These are phyloP conservation scores for Syncephalis plumigaleata DNA, from an alignment of 371 early-diverging fungal genomes.

Conservation along the genomic window DNA sequence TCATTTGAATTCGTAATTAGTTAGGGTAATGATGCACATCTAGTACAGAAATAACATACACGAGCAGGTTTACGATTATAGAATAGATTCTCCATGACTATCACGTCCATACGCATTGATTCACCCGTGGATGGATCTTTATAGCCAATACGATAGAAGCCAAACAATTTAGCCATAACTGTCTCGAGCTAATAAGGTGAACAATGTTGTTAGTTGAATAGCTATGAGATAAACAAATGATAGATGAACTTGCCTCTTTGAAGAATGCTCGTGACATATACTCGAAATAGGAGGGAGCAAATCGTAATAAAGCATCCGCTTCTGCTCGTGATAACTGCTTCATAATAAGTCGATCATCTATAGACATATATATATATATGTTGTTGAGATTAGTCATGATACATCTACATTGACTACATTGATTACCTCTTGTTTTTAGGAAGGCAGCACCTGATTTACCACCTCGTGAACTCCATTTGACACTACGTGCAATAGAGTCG, in stretches of 20 bases:
- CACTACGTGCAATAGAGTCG: constrained; percentile 70
- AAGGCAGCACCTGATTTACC: constrained; percentile 87
- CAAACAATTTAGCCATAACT: constrained; percentile 83
- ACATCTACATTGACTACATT: neutral
- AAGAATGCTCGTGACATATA: constrained; percentile 73
- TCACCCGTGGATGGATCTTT: constrained; percentile 65
- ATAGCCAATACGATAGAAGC: constrained; percentile 72
- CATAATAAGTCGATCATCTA: constrained; percentile 79
- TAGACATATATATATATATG: constrained; percentile 1
- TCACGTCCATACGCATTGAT: constrained; percentile 69
- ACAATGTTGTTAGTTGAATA: too few species aligned
- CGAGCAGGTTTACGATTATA: constrained; percentile 53
- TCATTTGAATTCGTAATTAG: neutral
- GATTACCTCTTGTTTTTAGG: constrained; percentile 46
- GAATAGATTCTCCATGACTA: constrained; percentile 93
- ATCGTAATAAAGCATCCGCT: constrained; percentile 72
- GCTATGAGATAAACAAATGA: neutral
- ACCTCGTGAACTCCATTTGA: constrained; percentile 64
- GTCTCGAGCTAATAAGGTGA: constrained; percentile 68
- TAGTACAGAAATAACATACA: constrained; percentile 12
- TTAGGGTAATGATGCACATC: neutral
- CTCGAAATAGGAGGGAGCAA: constrained; percentile 84
- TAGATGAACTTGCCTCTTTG: constrained; percentile 48
- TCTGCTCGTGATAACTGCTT: constrained; percentile 80
- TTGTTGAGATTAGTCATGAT: neutral